A percentile compares a stretch with the other conserved stretches of the same genome.
Evolutionary conservation across 179 eudicot genomes (phyloP).

Genomic region (Nepenthes alata): DNA sequence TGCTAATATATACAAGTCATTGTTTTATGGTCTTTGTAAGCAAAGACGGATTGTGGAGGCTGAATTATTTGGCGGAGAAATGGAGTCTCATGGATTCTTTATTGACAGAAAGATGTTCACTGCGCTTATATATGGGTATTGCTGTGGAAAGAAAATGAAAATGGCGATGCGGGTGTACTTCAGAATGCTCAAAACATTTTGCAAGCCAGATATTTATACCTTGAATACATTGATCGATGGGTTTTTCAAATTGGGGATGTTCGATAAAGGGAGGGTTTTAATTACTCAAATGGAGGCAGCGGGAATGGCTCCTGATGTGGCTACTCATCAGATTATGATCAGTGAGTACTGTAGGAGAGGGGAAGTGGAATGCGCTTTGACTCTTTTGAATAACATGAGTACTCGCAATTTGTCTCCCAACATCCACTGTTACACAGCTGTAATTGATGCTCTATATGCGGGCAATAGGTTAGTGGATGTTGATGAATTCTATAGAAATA

Average conservation of each 20-base stretch:
- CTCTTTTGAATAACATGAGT: conserved; percentile 19
- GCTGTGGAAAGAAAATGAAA: conserved; percentile 29
- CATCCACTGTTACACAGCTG: conserved; percentile 29
- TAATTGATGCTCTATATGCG: conserved; percentile 22
- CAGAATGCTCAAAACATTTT: conserved; percentile 30
- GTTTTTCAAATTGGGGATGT: conserved; percentile 22
- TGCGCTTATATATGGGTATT: conserved; percentile 25
- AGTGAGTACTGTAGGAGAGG: conserved; percentile 20
- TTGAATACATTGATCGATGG: conserved; percentile 37
- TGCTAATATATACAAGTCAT: conserved; percentile 18
- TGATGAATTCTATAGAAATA: conserved; percentile 17
- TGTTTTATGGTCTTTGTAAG: conserved; percentile 26
- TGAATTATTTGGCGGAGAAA: conserved; percentile 19
- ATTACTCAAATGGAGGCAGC: conserved; percentile 17
- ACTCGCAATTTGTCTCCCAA: conserved; percentile 14
- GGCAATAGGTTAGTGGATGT: conserved; percentile 18
- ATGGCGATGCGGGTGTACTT: conserved; percentile 35
- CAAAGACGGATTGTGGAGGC: conserved; percentile 27
- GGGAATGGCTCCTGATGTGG: conserved; percentile 27
- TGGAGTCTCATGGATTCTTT: conserved; percentile 27
- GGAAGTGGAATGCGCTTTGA: conserved; percentile 24
- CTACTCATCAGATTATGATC: conserved; percentile 28
- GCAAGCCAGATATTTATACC: conserved; percentile 28
- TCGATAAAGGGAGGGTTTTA: conserved; percentile 26
- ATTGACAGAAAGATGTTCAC: conserved; percentile 31